Base-by-base conservation (phyloP, 225 moss, liverwort and hornwort species). In the Antitrichia curtipendula region DNA sequence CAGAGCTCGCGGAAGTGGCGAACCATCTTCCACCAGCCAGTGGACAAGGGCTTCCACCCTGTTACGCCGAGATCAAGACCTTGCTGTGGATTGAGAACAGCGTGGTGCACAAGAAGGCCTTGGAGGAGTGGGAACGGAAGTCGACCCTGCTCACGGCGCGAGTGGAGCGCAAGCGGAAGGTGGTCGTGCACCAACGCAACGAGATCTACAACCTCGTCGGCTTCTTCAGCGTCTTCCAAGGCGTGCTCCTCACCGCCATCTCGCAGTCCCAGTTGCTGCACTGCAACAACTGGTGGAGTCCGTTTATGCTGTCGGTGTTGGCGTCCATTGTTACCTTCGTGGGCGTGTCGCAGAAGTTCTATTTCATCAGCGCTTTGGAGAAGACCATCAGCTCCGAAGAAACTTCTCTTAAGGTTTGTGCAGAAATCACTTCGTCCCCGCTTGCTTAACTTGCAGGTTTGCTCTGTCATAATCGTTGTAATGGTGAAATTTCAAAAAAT, bases 211-310 rank as follows among this genome's bases (percentile, higher is more conserved):
- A 92, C 29, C 87, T 92, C 18, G 86, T 92, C 31, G 92, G 92
- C 9, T 92, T 87, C 73, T 92, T 92, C 47, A 90, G 84, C 36
- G 90, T 92, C 6, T 90, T 92, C 45, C 89, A 92, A 56, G 92
- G 90, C 32, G 90, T 92, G n/a, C 83, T 92, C n/a, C 85, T 92
- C n/a, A 92, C 90, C 22, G 92, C 92, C 16, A 74, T 92, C 59
- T 88, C 90, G 54, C 87, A 92, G 82, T 77, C 89, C 43, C 79
- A 61, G 49, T 58, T 89, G 81, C 60, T 92, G 53, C 85, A 84
- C 84, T 92, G 90, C 60, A 85, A 87, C 59, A 90, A 90, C 65
- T 85, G 85, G 86, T 90, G 92, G 87, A 92, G 89, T 81, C 92
- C 90, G 31, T 76, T 90, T 58, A 3, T 66, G 9, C 66, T 92